Conservation (phyloP, 805 yeast species). For the Candida methanosorbosa region DNA sequence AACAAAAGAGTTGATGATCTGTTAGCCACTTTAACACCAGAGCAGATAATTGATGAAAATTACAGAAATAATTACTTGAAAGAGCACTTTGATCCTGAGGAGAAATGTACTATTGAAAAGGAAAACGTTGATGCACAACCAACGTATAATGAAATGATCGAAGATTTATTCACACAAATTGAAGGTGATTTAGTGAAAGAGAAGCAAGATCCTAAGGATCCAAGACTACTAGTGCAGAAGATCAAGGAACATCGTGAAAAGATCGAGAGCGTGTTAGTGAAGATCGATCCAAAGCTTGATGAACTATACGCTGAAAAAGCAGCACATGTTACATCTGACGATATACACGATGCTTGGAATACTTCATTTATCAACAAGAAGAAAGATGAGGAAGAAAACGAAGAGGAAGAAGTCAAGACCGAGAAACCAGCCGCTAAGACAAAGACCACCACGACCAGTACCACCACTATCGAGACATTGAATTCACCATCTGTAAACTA, state of each 20-base stretch:
- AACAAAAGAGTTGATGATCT: constrained; percentile 66
- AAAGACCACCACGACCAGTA: constrained; percentile 19
- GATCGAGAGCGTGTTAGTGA: constrained; percentile 55
- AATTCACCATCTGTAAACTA: constrained; percentile 21
- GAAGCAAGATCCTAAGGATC: constrained; percentile 35
- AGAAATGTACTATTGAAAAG: constrained; percentile 39
- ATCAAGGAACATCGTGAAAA: constrained; percentile 57
- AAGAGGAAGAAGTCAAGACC: constrained; percentile 8
- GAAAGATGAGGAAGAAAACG: constrained; percentile 7
- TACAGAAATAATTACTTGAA: constrained; percentile 34
- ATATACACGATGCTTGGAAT: constrained; percentile 87
- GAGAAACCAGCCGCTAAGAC: constrained; percentile 9
- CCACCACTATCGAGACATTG: constrained; percentile 15
- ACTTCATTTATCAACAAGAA: constrained; percentile 72
- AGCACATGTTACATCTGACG: constrained; percentile 78
- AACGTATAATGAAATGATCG: constrained; percentile 87
- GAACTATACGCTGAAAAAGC: constrained; percentile 64
- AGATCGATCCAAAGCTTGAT: constrained; percentile 58
- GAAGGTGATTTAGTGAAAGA: constrained; percentile 46
- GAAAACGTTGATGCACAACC: constrained; percentile 34
- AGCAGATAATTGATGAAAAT: constrained; percentile 25
- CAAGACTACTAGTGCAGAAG: constrained; percentile 29
- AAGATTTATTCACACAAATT: constrained; percentile 76
- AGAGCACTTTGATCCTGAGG: constrained; percentile 45
- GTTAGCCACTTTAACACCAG: constrained; percentile 31